Evolutionary conservation across 208 protist genomes (phyloP).

Genomic region (Leishmania turanica): DNA sequence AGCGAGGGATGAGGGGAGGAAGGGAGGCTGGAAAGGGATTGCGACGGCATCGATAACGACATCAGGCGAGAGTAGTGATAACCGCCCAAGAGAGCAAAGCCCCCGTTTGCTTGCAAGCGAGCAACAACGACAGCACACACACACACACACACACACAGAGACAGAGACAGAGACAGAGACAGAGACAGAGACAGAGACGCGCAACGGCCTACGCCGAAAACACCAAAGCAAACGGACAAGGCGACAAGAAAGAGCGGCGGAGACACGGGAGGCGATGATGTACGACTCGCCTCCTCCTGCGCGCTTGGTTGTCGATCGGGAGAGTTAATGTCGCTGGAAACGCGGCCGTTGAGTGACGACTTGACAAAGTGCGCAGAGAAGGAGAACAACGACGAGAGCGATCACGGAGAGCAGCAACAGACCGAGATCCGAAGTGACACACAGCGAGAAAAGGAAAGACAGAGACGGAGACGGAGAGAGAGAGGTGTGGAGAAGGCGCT

Average conservation of each 20-base stretch:
- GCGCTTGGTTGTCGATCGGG: too few species aligned
- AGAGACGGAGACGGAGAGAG: conserved; percentile 10
- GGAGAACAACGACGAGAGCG: background rate
- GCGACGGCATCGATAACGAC: background rate
- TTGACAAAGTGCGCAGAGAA: background rate
- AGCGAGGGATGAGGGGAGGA: background rate
- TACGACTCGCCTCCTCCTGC: too few species aligned
- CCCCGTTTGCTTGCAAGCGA: background rate
- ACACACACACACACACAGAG: background rate
- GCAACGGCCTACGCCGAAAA: too few species aligned
- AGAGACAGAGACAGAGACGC: background rate
- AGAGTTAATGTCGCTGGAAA: background rate
- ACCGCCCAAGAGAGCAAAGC: background rate
- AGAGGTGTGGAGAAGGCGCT: background rate
- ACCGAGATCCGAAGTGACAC: background rate
- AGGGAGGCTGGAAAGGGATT: background rate
- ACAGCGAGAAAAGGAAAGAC: background rate
- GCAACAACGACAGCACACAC: background rate
- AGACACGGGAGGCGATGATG: too few species aligned
- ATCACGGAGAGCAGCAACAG: background rate
- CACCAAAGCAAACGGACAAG: too few species aligned
- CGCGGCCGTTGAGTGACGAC: background rate
- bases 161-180: too few species aligned
- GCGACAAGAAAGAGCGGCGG: too few species aligned
- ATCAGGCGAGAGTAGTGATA: background rate